A percentile compares a stretch with the other conserved stretches of the same genome.
Conservation (phyloP, 73 alveolate species). For the Breviolum minutum region DNA sequence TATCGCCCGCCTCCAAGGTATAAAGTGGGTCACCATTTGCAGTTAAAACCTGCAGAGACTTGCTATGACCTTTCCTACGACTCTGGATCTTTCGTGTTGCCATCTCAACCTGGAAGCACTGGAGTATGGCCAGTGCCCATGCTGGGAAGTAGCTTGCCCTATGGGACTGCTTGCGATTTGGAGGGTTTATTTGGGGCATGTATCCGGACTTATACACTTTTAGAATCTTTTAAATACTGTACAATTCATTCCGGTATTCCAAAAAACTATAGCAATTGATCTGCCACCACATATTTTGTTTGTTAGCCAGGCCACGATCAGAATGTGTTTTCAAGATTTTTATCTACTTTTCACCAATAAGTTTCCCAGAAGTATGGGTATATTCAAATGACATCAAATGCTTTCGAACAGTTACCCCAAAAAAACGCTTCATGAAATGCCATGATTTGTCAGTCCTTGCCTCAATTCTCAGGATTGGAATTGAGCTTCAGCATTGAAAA, state of each 20-base stretch:
- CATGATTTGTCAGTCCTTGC: background rate
- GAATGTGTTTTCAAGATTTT: background rate
- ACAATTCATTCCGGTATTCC: too few species aligned
- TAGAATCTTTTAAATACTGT: background rate
- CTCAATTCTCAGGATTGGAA: background rate
- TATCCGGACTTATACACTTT: background rate
- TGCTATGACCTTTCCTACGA: background rate
- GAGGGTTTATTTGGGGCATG: background rate
- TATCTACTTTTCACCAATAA: background rate
- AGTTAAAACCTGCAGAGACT: constrained; percentile 62
- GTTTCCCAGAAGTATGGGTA: too few species aligned
- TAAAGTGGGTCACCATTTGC: constrained; percentile 41
- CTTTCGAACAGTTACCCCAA: background rate
- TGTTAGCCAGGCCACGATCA: too few species aligned
- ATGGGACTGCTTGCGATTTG: background rate
- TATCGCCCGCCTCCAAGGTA: background rate
- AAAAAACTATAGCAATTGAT: too few species aligned
- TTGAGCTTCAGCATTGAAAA: constrained; percentile 84
- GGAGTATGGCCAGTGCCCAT: constrained; percentile 83
- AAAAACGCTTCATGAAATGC: background rate
- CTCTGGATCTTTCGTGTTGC: constrained; percentile 24
- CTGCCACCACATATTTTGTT: too few species aligned
- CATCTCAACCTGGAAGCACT: constrained; percentile 18
- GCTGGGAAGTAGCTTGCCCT: background rate
- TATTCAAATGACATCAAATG: too few species aligned